phyloP scores from a whole-genome alignment of 352 stramenopile species.

The Phytophthora pseudosyringae region DNA sequence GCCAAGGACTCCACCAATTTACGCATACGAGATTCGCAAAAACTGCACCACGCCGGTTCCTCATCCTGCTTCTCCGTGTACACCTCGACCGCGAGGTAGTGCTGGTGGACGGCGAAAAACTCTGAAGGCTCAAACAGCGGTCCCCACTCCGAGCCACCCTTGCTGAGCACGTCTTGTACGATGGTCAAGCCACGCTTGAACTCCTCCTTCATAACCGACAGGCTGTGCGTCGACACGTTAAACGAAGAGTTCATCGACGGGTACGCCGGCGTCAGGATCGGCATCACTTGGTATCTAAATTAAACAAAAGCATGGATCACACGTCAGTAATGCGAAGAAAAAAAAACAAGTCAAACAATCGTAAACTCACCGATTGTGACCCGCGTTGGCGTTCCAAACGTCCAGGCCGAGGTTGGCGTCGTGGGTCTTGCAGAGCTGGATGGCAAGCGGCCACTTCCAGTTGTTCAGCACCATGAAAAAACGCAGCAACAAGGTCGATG shows the following conservation, averaged over 20 bases:
- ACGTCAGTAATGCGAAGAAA: slow-evolving; percentile 4
- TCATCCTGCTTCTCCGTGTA: slow-evolving; percentile 89
- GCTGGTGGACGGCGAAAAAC: slow-evolving; percentile 90
- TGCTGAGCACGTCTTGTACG: slow-evolving; percentile 87
- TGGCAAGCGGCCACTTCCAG: slow-evolving; percentile 92
- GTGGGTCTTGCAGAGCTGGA: slow-evolving; percentile 90
- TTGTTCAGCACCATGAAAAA: slow-evolving; percentile 93
- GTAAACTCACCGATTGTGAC: slow-evolving; percentile 69
- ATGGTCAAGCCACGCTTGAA: slow-evolving; percentile 82
- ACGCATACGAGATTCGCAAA: slow-evolving; percentile 94
- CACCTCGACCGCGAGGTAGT: slow-evolving; percentile 94
- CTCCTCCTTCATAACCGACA: slow-evolving; percentile 96
- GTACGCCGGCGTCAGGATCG: slow-evolving; percentile 98
- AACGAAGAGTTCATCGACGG: slow-evolving; percentile 99
- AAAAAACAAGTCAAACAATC: slow-evolving; percentile 6
- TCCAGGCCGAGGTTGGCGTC: slow-evolving; percentile 88
- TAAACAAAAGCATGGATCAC: slow-evolving; percentile 2
- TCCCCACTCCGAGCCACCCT: slow-evolving; percentile 81
- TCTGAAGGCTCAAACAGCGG: slow-evolving; percentile 83
- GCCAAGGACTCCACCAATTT: slow-evolving; percentile 90
- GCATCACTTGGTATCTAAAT: slow-evolving; percentile 95
- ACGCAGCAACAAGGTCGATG: slow-evolving; percentile 83
- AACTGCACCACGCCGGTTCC: slow-evolving; percentile 93
- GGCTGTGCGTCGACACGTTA: slow-evolving; percentile 96
- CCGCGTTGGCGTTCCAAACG: slow-evolving; percentile 89